Evolutionary conservation across 352 stramenopile genomes (phyloP), one percentile per base, ranked within the genome.

Genomic region (Achlya hypogyna): DNA sequence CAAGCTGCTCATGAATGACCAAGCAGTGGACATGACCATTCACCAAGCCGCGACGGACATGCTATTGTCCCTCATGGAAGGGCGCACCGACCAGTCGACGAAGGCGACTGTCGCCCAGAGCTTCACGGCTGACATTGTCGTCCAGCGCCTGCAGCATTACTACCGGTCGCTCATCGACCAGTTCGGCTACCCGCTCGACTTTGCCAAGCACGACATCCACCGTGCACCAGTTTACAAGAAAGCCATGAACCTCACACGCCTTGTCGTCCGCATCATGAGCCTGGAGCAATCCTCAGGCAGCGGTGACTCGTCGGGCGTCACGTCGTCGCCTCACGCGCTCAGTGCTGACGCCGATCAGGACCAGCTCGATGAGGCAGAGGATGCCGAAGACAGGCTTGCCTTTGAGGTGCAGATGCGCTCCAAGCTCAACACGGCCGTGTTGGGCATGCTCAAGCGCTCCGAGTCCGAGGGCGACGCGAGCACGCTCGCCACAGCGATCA

Each of bases 241-340:
- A 16, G 60, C 60, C 14, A 58, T 67, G 60, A 59, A 49, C 43
- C 27, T 67, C 28, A 54, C 49, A n/a, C n/a, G 23, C 3, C 27
- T 67, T 22, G 60, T 38, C 27, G 51, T 56, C 2, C 60, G 60
- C 60, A 67, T 67, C 40, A 67, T 67, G 60, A 67, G 60, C 22
- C 60, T 67, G 8, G 60, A 67, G n/a, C 49, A 56, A 56, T 12
- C 31, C 10, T 56, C 49, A 4, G 49, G 49, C 25, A 56, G 31
- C 31, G 49, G 49, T 20, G 49, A 56, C 25, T 16, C 8, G 12
- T 38, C 25, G 31, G 38, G 38, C 38, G n/a, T 18, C 6, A 18
- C 38, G 38, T 45, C 38, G 38, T 45, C 38, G 6, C 38, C 38
- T 23, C 20, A 52, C 18, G 35, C 20, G 4, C 16, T n/a, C 60